Percentiles rank a stretch among this genome's conserved stretches.
phyloP scores from a whole-genome alignment of 495 filamentous ascomycete genomes.

The Penicillium maclennaniae region DNA sequence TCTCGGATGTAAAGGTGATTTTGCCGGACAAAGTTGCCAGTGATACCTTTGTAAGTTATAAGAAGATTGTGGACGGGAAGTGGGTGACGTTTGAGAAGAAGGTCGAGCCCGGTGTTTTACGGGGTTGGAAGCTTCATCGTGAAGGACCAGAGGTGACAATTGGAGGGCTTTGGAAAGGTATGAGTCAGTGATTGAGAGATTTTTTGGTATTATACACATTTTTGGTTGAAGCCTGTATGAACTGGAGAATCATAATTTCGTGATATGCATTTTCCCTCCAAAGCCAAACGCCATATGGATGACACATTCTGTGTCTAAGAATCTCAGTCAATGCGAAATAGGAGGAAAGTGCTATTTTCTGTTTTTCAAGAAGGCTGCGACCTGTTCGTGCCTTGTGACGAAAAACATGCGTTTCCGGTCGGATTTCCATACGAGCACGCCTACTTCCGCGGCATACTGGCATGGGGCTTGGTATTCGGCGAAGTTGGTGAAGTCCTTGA shows the following conservation, averaged over 20 bases:
- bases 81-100: constrained; percentile 4
- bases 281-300: not conserved
- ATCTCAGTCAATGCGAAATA: not conserved
- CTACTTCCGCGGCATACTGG: constrained; percentile 83
- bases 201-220: constrained; percentile 6
- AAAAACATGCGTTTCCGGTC: constrained; percentile 79
- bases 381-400: constrained; percentile 79
- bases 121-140: not conserved
- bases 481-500: constrained; percentile 76
- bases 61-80: not conserved
- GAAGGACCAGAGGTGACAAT: not conserved
- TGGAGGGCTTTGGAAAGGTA: not conserved
- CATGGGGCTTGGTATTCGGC: constrained; percentile 73
- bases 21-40: constrained; percentile 8
- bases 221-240: not conserved
- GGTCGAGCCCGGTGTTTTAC: not conserved
- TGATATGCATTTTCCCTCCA: constrained; percentile 2
- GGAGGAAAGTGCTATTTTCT: constrained; percentile 30
- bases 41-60: constrained; percentile 13
- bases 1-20: constrained; percentile 14
- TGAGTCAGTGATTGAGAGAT: not conserved
- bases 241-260: constrained; percentile 14
- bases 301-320: not conserved
- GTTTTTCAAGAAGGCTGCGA: constrained; percentile 72
- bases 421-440: constrained; percentile 85